These are phyloP conservation scores for Ensete glaucum DNA, from an alignment of 176 grass and related monocot genomes.

Conservation along the genomic window DNA sequence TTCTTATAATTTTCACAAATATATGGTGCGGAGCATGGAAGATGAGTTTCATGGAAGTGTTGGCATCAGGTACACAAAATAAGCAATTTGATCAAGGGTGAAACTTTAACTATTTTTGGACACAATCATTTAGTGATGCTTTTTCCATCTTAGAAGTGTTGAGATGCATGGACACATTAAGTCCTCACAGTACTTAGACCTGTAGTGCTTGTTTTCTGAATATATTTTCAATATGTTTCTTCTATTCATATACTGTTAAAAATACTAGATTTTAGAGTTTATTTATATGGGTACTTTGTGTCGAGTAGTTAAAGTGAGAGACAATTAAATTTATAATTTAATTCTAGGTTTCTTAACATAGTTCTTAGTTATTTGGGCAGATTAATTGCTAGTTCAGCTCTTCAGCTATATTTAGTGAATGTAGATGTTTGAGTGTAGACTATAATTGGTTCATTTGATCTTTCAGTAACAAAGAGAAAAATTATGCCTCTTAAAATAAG, in stretches of 20 bases:
- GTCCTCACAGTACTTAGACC: neutral
- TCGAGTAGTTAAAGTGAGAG: too few species aligned
- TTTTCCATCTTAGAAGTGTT: neutral
- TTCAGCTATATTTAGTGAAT: too few species aligned
- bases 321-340: too few species aligned
- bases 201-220: neutral
- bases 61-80: conserved; percentile 63
- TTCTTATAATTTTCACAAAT: conserved; percentile 98
- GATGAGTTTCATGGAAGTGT: conserved; percentile 84
- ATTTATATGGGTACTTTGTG: too few species aligned
- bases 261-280: too few species aligned
- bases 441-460: too few species aligned
- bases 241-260: neutral
- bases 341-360: too few species aligned
- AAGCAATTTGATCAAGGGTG: neutral
- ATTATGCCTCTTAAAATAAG: too few species aligned
- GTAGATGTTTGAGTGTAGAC: too few species aligned
- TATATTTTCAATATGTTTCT: neutral
- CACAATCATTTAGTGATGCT: neutral
- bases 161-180: neutral
- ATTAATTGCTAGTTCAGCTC: too few species aligned
- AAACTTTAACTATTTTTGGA: neutral
- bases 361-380: too few species aligned
- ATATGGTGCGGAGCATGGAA: conserved; percentile 97
- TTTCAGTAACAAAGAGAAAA: too few species aligned